Evolutionary conservation across 768 basidiomycete genomes (phyloP), one percentile per base, ranked within the genome.

Genomic region (Mrakia hoshinonis): DNA sequence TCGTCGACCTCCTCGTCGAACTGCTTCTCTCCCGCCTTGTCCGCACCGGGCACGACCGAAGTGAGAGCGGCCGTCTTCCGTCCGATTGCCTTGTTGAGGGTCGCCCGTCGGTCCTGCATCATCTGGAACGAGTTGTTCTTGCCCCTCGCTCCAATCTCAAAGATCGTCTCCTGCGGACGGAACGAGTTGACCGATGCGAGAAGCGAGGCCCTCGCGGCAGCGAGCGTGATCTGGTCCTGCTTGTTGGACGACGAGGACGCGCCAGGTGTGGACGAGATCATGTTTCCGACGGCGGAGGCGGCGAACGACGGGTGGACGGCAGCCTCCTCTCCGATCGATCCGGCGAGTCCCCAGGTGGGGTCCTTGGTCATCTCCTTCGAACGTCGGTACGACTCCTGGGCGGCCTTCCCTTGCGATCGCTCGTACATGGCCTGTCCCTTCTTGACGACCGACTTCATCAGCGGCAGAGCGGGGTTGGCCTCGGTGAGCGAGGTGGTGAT

Each of bases 381-480:
- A 6, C 93, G 86, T 74, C 87, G 86, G 81, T 97, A 91, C 76
- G 89, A 89, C 69, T 87, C 87, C 20, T 85, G 84, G 76, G 87
- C 89, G 22, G 95, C 94, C 77, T 94, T 96, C 26, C 89, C 89
- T 78, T 91, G 88, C 73, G 90, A 91, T 39, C 92, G 87, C 76
- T 97, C 93, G 78, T 95, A 98, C 91, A 98, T 89, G 1, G 84
- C 81, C 74, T 97, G 92, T 0, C 93, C 94, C 65, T 91, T 87
- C 73, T 83, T 83, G 87, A 95, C 94, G 71, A 97, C 91, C 5
- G 87, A 86, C 26, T 89, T 83, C 36, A 95, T 80, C 52, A 83
- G 81, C 12, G 84, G 81, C 31, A 97, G 83, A 39, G 75, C 67
- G 13, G 84, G 84, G 74, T 86, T 85, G 20, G 58, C 22, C 70